Base-by-base conservation (phyloP, 164 flowering plant species). In the Annona squamosa region DNA sequence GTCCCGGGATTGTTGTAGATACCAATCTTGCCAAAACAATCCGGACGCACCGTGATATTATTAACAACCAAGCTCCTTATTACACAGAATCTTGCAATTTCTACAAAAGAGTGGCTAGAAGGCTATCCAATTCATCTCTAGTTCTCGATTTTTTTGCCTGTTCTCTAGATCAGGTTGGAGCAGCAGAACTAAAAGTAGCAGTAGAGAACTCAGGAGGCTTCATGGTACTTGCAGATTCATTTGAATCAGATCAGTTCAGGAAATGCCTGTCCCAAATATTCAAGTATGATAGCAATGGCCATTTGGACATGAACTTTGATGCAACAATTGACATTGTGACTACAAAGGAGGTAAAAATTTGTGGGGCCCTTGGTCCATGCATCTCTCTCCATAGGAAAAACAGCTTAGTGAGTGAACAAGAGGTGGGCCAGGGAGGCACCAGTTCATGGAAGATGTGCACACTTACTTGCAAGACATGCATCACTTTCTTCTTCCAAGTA, bases 121-220 rank as follows among this genome's bases (percentile, higher is more conserved):
- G 94, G 78, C 74, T 93, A 72, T 82, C 81, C 17, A 87, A 86
- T 82, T 76, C 88, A 46, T 91, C 97, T 66, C 77, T 90, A 71
- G 86, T 85, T 77, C 94, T 95, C 46, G 98, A 95, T 87, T 74
- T 92, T 61, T 93, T 93, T 81, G 98, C 94, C 65, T 93, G 93
- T 77, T 89, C 98, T 81, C 89, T 95, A 26, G 98, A 93, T 85
- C 98, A 95, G 80, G 92, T 91, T 70, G 98, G 99, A 73, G 90
- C 83, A 5, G 88, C 93, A 10, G 98, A 95, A 83, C 78, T 93
- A 12, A 89, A 79, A 83, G 67, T 9, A 17, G 81, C 96, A 26
- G 87, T 92, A 74, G 99, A 95, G 82, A 84, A 67, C 17, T 92
- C 98, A 3, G 94, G 97, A 71, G 99, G 99, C 48, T 84, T 88